Evolutionary conservation across 176 grass and related monocot genomes (phyloP), one percentile per base, ranked within the genome.

Genomic region (Pontederia paniculata): DNA sequence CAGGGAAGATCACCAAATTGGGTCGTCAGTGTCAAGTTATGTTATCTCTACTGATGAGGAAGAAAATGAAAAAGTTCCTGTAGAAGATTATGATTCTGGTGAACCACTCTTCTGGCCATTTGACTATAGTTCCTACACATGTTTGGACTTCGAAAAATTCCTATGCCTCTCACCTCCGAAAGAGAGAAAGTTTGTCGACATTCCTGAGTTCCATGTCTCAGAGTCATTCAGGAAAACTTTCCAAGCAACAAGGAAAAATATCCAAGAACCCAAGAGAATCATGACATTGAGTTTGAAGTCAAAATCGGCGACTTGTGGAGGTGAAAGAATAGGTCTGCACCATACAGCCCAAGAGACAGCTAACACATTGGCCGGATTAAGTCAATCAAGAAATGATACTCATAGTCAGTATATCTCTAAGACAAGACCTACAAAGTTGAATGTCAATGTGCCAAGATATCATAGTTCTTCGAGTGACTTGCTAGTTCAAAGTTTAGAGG

Each of bases 51-150:
- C 49, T 10, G 42, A n/a, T 11, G 48, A 66, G 57, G 55, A 44
- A 21, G 31, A 54, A 21, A 17, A 52, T 52, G 0, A 17, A 17
- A 54, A 63, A 13, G 31, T 2, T n/a, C 21, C 21, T 0, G 10
- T 4, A 12, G 45, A 31, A 9, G 48, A 37, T 46, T 43, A 3
- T 10, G 55, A 70, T 21, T 66, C 60, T 21, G 60, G 77, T 10
- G 77, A 71, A 55, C 77, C 77, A 2, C 68, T 81, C 62, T 77
- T 70, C 62, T 86, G 83, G 83, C 77, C 83, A 47, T 74, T 86
- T 25, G 74, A 77, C n/a, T 22, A 2, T 42, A 18, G 19, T 65
- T 77, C 50, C 21, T 81, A 86, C 21, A 17, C 46, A 48, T 60
- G 65, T 47, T 54, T 70, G 44, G 73, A 77, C 11, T 70, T 80